Conservation (phyloP, 495 filamentous ascomycete species). For the Neurospora hispaniola region DNA sequence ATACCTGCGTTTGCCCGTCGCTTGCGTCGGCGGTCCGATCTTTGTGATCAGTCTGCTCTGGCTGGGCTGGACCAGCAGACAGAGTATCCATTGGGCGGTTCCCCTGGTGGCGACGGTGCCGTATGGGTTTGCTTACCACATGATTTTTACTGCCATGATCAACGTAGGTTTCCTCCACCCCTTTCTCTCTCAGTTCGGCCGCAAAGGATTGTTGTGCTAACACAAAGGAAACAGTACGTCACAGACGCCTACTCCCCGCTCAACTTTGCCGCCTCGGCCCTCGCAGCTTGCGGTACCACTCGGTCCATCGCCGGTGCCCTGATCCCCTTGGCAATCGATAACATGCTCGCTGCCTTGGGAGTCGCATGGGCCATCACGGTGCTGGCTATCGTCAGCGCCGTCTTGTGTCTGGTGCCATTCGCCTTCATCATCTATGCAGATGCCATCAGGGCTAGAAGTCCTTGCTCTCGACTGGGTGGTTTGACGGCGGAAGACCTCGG, state of each 20-base stretch:
- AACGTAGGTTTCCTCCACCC: conserved; percentile 26
- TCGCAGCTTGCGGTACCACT: conserved; percentile 47
- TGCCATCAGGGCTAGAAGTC: conserved; percentile 12
- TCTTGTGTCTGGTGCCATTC: conserved; percentile 17
- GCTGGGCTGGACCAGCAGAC: conserved; percentile 53
- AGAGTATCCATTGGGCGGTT: conserved; percentile 48
- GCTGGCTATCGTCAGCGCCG: conserved; percentile 16
- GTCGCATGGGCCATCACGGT: conserved; percentile 19
- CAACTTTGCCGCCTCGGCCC: conserved; percentile 53
- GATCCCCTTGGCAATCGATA: conserved; percentile 29
- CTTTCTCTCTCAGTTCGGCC: background rate
- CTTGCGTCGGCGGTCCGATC: conserved; percentile 49
- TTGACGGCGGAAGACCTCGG: conserved; percentile 1
- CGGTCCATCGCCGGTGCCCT: conserved; percentile 49
- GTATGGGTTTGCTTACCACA: conserved; percentile 55
- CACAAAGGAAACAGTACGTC: conserved; percentile 34
- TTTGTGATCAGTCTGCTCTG: conserved; percentile 53
- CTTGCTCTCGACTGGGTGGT: conserved; percentile 6
- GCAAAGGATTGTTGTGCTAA: background rate
- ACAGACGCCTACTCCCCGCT: conserved; percentile 52
- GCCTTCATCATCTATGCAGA: conserved; percentile 17
- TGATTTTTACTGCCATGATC: conserved; percentile 54
- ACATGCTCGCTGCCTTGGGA: conserved; percentile 15
- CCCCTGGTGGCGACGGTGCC: conserved; percentile 47
- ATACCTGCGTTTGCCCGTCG: conserved; percentile 53